phyloP scores from a whole-genome alignment of 2,329 filamentous ascomycete species.

The Dichotomopilus funicola region DNA sequence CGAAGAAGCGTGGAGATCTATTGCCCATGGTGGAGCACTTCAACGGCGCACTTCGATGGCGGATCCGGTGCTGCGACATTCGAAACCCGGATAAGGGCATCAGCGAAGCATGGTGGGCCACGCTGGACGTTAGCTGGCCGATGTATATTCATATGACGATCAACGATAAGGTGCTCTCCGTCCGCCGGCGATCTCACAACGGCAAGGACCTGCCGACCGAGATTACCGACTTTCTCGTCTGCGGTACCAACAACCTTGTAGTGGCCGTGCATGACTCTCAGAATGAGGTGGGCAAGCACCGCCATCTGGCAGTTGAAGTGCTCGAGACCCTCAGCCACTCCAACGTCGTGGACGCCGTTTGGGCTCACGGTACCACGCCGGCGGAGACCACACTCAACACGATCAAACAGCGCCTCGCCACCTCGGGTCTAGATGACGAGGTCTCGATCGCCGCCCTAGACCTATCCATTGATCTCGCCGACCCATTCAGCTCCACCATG shows the following conservation, averaged over 20 bases:
- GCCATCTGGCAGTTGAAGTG: conserved; percentile 63
- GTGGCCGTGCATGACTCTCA: conserved; percentile 37
- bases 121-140: conserved; percentile 64
- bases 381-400: conserved; percentile 45
- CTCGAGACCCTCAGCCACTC: conserved; percentile 50
- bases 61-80: conserved; percentile 57
- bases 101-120: conserved; percentile 52
- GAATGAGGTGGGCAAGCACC: conserved; percentile 32
- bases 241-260: conserved; percentile 56
- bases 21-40: conserved; percentile 36
- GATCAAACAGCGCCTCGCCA: conserved; percentile 47
- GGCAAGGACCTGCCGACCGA: conserved; percentile 72
- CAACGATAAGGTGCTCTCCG: conserved; percentile 52
- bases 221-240: conserved; percentile 53
- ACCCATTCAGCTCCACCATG: conserved; percentile 59
- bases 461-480: conserved; percentile 56
- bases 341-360: conserved; percentile 36
- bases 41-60: conserved; percentile 54
- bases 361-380: conserved; percentile 33
- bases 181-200: conserved; percentile 64
- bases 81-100: conserved; percentile 23
- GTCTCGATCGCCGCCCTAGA: conserved; percentile 54
- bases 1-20: conserved; percentile 18
- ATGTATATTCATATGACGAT: conserved; percentile 60
- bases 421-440: conserved; percentile 45